Percentiles rank a stretch among this genome's conserved stretches.
These are phyloP conservation scores for Mycena sp. DNA, from an alignment of 1,284 basidiomycete genomes.

Conservation along the genomic window DNA sequence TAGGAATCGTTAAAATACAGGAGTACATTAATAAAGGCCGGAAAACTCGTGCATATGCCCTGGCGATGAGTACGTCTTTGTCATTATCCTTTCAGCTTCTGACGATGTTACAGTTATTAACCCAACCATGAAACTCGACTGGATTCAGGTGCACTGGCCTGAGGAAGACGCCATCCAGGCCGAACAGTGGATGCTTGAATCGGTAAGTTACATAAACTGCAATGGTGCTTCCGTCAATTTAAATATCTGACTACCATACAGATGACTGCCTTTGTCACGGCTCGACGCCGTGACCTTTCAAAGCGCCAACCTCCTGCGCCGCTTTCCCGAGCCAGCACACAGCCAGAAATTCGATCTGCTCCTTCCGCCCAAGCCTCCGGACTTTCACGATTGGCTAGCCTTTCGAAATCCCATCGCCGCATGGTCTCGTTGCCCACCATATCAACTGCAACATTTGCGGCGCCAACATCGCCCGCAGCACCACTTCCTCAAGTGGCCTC, in stretches of 20 bases:
- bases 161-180: neutral
- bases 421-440: neutral
- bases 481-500: no score
- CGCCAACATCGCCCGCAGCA: no score
- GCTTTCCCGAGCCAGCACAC: neutral
- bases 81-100: neutral
- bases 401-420: neutral
- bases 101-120: slow-evolving; percentile 33
- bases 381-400: neutral
- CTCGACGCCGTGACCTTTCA: neutral
- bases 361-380: neutral
- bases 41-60: slow-evolving; percentile 39
- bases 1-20: slow-evolving; percentile 40
- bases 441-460: neutral
- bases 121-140: slow-evolving; percentile 36
- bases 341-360: slow-evolving; percentile 2
- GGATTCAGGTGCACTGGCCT: slow-evolving; percentile 27
- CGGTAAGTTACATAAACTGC: slow-evolving; percentile 2
- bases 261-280: slow-evolving; percentile 8
- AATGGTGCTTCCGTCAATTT: no score
- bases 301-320: neutral
- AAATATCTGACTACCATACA: neutral
- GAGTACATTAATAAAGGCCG: slow-evolving; percentile 41
- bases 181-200: slow-evolving; percentile 2
- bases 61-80: slow-evolving; percentile 45